Evolutionary conservation across 192 early-diverging fungal genomes (phyloP).

Genomic region (Coemansia sp.): DNA sequence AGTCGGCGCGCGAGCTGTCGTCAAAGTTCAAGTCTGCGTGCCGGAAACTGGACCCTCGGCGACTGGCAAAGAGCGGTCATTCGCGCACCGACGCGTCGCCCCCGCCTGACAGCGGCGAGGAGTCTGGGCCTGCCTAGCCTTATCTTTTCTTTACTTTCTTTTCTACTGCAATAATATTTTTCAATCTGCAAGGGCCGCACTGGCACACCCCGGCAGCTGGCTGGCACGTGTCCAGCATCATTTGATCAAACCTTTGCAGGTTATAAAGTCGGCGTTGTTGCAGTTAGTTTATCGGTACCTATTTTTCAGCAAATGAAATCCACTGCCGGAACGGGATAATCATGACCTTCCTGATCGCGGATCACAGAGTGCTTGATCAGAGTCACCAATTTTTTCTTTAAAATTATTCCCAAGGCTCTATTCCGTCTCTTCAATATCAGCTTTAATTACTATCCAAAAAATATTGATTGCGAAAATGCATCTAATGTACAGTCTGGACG

Average conservation of each 20-base stretch:
- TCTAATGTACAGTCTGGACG: conserved; percentile 84
- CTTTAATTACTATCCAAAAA: conserved; percentile 1
- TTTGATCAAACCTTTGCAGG: conserved; percentile 4
- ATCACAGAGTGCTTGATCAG: not conserved
- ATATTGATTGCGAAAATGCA: conserved; percentile 66
- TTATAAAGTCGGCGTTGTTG: not conserved
- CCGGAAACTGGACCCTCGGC: conserved; percentile 47
- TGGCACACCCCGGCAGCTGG: not conserved
- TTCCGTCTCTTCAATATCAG: not conserved
- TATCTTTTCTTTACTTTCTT: conserved; percentile 1
- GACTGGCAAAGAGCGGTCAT: conserved; percentile 19
- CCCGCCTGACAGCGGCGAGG: not conserved
- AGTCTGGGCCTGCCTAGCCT: not conserved
- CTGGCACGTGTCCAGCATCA: not conserved
- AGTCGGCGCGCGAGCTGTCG: conserved; percentile 38
- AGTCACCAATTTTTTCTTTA: not conserved
- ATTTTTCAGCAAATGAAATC: not conserved
- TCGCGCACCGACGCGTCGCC: not conserved
- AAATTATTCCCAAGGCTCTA: not conserved
- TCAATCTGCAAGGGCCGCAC: not conserved
- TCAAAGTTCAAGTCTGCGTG: conserved; percentile 50
- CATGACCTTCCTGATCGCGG: not conserved
- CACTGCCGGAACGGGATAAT: not conserved
- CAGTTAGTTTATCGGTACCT: not conserved
- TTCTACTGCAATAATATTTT: not conserved